These are phyloP conservation scores for Mariannaea sp. DNA, from an alignment of 2,329 filamentous ascomycete genomes.

Conservation along the genomic window DNA sequence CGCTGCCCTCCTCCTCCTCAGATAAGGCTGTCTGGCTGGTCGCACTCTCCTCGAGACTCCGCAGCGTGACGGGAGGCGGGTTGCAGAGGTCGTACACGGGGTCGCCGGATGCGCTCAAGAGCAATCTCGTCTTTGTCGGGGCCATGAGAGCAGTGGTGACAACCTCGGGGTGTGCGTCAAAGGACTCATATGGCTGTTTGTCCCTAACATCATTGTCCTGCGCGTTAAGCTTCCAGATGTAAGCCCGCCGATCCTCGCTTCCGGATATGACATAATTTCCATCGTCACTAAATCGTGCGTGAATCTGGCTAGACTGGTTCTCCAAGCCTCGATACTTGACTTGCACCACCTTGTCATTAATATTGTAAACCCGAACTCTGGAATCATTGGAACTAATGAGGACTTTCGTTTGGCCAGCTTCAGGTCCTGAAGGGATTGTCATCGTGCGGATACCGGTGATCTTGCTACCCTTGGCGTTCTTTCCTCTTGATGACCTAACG, in stretches of 20 bases:
- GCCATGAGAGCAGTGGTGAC: slow-evolving; percentile 90
- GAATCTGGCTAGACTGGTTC: slow-evolving; percentile 88
- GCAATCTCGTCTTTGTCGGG: slow-evolving; percentile 74
- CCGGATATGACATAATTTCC: slow-evolving; percentile 86
- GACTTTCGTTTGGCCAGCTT: slow-evolving; percentile 74
- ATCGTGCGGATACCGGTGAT: slow-evolving; percentile 91
- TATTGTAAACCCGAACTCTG: slow-evolving; percentile 84
- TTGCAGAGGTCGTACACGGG: slow-evolving; percentile 97
- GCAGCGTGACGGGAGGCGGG: slow-evolving; percentile 83
- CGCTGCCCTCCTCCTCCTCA: slow-evolving; percentile 44
- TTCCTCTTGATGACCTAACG: slow-evolving; percentile 88
- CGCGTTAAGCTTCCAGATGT: slow-evolving; percentile 73
- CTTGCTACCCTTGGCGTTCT: slow-evolving; percentile 95
- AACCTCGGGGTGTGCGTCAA: slow-evolving; percentile 86
- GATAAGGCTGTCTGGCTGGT: slow-evolving; percentile 49
- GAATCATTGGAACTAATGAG: slow-evolving; percentile 96
- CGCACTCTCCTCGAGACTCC: slow-evolving; percentile 70
- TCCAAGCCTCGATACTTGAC: slow-evolving; percentile 91
- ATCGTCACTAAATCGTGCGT: slow-evolving; percentile 86
- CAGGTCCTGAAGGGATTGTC: slow-evolving; percentile 51
- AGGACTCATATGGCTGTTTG: slow-evolving; percentile 83
- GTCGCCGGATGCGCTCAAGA: slow-evolving; percentile 81
- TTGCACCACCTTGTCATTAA: slow-evolving; percentile 82
- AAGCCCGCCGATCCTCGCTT: slow-evolving; percentile 87
- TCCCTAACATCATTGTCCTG: slow-evolving; percentile 70